Conservation (phyloP, 768 basidiomycete genomes). For the Coprinopsis marcescibilis region DNA sequence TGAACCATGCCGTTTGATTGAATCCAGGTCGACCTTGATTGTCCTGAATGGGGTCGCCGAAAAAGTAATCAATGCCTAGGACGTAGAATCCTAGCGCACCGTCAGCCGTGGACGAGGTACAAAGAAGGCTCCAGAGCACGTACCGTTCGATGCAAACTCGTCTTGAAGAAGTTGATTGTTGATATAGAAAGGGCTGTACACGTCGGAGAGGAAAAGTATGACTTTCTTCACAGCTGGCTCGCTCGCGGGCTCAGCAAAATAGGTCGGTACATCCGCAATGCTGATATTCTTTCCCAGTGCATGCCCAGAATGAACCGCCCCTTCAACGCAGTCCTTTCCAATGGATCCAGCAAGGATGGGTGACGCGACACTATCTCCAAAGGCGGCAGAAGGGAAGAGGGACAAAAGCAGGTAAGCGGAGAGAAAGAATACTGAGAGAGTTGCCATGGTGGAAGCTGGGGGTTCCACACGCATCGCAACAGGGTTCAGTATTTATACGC, state of each 20-base stretch:
- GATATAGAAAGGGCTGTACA: slow-evolving; percentile 43
- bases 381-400: neutral
- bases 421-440: too few relatives aligned
- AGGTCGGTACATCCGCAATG: slow-evolving; percentile 34
- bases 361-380: neutral
- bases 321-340: slow-evolving; percentile 37
- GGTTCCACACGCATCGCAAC: too few relatives aligned
- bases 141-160: slow-evolving; percentile 45
- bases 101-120: neutral
- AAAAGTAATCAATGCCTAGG: slow-evolving; percentile 47
- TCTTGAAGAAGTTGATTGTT: slow-evolving; percentile 49
- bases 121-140: neutral
- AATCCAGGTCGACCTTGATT: slow-evolving; percentile 26
- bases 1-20: slow-evolving; percentile 30
- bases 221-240: slow-evolving; percentile 22
- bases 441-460: too few relatives aligned
- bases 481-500: too few relatives aligned
- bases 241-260: slow-evolving; percentile 31
- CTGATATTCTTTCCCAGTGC: slow-evolving; percentile 29
- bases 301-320: slow-evolving; percentile 37
- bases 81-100: slow-evolving; percentile 37
- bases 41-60: slow-evolving; percentile 41
- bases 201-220: slow-evolving; percentile 45
- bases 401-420: too few relatives aligned
- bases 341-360: slow-evolving; percentile 26